Percentiles rank a stretch among this genome's conserved stretches.
Evolutionary conservation across 306 rosid species (phyloP).

Genomic region (Rosa lucieae): DNA sequence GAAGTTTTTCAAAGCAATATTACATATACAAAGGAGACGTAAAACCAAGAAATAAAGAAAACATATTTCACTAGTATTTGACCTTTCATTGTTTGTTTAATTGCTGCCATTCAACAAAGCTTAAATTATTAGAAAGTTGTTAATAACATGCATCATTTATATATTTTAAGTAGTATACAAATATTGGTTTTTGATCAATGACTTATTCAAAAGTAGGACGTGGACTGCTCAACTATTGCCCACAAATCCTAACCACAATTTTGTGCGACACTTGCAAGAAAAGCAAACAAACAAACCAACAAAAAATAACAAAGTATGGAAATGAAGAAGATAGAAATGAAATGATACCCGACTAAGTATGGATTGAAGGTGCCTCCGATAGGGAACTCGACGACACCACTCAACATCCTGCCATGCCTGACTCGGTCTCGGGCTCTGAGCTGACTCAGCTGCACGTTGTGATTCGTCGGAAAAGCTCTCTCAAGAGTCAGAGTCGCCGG

Average conservation of each 20-base stretch:
- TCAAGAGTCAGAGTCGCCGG: conserved; percentile 52
- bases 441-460: conserved; percentile 50
- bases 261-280: not conserved
- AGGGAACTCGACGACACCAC: conserved; percentile 50
- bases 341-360: conserved; percentile 59
- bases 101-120: not conserved
- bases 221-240: not conserved
- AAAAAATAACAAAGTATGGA: too few relatives aligned
- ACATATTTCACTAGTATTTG: not conserved
- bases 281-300: not conserved
- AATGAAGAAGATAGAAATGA: not conserved
- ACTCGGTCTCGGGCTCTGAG: conserved; percentile 56
- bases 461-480: conserved; percentile 64
- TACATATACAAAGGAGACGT: not conserved
- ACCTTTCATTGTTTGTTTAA: not conserved
- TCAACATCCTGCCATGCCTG: conserved; percentile 60
- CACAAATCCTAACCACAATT: not conserved
- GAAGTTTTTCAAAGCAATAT: too few relatives aligned
- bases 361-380: conserved; percentile 67
- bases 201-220: not conserved
- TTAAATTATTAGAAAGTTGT: not conserved
- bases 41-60: not conserved
- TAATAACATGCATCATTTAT: not conserved
- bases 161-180: not conserved
- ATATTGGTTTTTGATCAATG: not conserved